Conservation (phyloP, 495 filamentous ascomycete genomes). For the Cercophora newfieldiana region DNA sequence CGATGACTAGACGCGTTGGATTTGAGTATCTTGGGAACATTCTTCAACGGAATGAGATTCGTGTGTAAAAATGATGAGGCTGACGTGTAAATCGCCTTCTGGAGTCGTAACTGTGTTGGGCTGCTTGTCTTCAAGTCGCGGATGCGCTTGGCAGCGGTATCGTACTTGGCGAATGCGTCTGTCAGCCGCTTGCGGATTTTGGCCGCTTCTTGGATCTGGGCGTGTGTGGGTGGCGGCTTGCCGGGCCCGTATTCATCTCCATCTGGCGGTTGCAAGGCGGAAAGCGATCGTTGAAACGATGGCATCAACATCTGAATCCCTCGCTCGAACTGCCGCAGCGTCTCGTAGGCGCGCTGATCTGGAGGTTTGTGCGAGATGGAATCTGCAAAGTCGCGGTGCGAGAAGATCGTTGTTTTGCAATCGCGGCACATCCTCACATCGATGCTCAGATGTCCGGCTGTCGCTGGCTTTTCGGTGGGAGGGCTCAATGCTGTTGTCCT, state of each 20-base stretch:
- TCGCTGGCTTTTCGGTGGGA: slow-evolving; percentile 60
- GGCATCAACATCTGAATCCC: slow-evolving; percentile 85
- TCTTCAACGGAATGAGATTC: slow-evolving; percentile 90
- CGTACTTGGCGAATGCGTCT: slow-evolving; percentile 89
- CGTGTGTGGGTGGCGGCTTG: slow-evolving; percentile 66
- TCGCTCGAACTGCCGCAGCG: slow-evolving; percentile 82
- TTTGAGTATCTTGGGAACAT: slow-evolving; percentile 77
- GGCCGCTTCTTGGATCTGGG: slow-evolving; percentile 81
- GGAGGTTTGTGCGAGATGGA: slow-evolving; percentile 67
- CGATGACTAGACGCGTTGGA: slow-evolving; percentile 42
- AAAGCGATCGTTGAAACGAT: slow-evolving; percentile 78
- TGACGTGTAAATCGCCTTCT: slow-evolving; percentile 81
- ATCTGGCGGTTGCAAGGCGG: slow-evolving; percentile 46
- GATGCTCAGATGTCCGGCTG: slow-evolving; percentile 57
- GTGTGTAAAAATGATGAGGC: slow-evolving; percentile 83
- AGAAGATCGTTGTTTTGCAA: slow-evolving; percentile 82
- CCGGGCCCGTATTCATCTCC: slow-evolving; percentile 54
- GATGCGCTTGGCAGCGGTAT: slow-evolving; percentile 78
- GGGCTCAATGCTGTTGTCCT: slow-evolving; percentile 35
- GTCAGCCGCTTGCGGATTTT: slow-evolving; percentile 89
- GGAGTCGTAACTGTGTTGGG: slow-evolving; percentile 71
- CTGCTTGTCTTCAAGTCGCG: slow-evolving; percentile 72
- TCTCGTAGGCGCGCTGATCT: slow-evolving; percentile 81
- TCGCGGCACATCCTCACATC: slow-evolving; percentile 91
- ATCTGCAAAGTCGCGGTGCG: slow-evolving; percentile 75